Evolutionary conservation across 1,284 basidiomycete genomes (phyloP).

Genomic region (Tilletiaria anomala): DNA sequence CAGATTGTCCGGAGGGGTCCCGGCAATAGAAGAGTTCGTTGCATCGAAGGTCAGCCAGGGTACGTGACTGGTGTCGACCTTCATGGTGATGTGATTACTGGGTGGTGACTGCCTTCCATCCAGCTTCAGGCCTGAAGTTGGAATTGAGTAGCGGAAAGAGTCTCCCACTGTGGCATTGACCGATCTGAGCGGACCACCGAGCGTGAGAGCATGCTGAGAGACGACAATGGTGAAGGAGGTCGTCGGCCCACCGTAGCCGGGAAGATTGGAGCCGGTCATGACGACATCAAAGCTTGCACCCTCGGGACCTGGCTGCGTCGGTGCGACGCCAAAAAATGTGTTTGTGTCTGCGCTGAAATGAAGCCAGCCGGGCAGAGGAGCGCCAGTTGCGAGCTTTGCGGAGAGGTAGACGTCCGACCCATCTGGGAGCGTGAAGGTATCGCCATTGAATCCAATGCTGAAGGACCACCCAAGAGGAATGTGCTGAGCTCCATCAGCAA

Average conservation of each 20-base stretch:
- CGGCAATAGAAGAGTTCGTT: conserved; percentile 49
- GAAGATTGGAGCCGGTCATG: conserved; percentile 25
- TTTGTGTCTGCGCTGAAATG: conserved; percentile 53
- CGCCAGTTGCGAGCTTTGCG: conserved; percentile 53
- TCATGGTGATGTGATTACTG: conserved; percentile 24
- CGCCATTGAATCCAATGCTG: conserved; percentile 64
- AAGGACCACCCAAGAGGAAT: conserved; percentile 77
- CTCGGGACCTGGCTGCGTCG: conserved; percentile 39
- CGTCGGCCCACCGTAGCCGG: conserved; percentile 22
- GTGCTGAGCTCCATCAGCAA: conserved; percentile 45
- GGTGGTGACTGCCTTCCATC: conserved; percentile 46
- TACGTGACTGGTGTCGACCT: conserved; percentile 43
- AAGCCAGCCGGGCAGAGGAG: conserved; percentile 62
- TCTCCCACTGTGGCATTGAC: conserved; percentile 50
- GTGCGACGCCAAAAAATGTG: conserved; percentile 67
- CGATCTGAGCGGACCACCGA: conserved; percentile 17
- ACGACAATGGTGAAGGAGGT: conserved; percentile 22
- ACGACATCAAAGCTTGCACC: conserved; percentile 22
- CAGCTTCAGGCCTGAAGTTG: conserved; percentile 46
- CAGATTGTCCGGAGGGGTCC: conserved; percentile 47
- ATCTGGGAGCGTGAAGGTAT: conserved; percentile 49
- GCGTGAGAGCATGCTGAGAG: conserved; percentile 11
- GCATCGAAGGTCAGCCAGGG: conserved; percentile 56
- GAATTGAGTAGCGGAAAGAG: conserved; percentile 33
- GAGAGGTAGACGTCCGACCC: conserved; percentile 50